phyloP scores from a whole-genome alignment of 768 basidiomycete species.

The Multifurca ochricompacta region DNA sequence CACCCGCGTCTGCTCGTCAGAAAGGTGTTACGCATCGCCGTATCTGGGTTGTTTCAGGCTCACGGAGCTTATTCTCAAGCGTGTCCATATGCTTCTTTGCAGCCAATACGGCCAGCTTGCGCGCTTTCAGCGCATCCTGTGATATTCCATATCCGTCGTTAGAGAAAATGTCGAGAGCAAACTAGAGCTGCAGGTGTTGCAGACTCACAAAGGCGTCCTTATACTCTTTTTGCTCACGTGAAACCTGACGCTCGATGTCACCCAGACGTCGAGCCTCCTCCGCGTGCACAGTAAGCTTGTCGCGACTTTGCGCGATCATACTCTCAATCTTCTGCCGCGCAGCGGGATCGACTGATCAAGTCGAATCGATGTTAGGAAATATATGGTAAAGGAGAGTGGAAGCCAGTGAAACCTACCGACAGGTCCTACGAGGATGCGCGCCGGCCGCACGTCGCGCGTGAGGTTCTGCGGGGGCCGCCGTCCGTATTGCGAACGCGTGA shows the following conservation, averaged over 20 bases:
- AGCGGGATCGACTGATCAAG: conserved; percentile 56
- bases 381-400: not conserved
- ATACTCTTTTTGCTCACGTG: conserved; percentile 26
- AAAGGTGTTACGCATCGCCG: not conserved
- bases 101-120: conserved; percentile 20
- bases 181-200: too few species aligned
- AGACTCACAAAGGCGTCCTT: conserved; percentile 26
- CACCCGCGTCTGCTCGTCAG: not conserved
- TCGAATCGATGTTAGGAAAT: not conserved
- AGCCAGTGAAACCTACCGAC: conserved; percentile 36
- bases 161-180: not conserved
- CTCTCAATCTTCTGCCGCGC: conserved; percentile 42
- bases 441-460: conserved; percentile 48
- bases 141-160: not conserved
- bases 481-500: conserved; percentile 68
- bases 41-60: not conserved
- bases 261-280: conserved; percentile 34
- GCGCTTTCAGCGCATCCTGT: conserved; percentile 22
- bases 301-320: conserved; percentile 39
- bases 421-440: conserved; percentile 46
- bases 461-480: conserved; percentile 49
- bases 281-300: conserved; percentile 35
- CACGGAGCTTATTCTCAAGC: conserved; percentile 20
- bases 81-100: conserved; percentile 10
- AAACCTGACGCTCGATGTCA: conserved; percentile 31